Base-by-base conservation (phyloP, 257 asterid genomes). In the Handroanthus guayacan region DNA sequence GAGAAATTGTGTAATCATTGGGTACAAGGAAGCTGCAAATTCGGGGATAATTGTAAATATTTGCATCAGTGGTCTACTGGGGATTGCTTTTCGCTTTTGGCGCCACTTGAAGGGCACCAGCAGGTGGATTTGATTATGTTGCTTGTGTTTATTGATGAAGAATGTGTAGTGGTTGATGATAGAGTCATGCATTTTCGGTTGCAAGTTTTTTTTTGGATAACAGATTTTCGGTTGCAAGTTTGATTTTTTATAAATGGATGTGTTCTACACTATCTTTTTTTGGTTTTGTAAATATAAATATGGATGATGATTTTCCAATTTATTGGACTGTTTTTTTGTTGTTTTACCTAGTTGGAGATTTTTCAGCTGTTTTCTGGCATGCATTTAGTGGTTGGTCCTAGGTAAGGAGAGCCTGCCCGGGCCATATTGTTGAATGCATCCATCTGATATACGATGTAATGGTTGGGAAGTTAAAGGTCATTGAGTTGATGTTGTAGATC, bases 51-150 rank as follows among this genome's bases (percentile, higher is more conserved):
- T 10, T 89, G 95, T 82, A 72, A 84, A 74, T 87, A 10, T 65
- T 81, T 87, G 86, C 95, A 89, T 84, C 82, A 86, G 25, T 89
- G 95, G 95, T 82, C 80, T 16, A 69, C 87, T 0, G 90, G 89
- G 5, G 86, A 86, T 68, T 81, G 89, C 76, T 87, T 86, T 62
- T 48, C 85, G 39, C 82, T 85, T 73, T 82, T 89, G 77, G 79
- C 89, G 3, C 83, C 76, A 69, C 95, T 89, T n/a, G 89, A 89
- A 64, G 92, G 95, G 38, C 95, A 89, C 72, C 85, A 87, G 62
- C 83, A 84, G 92, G 95, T 88, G 50, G 3, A 34, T 14, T 73
- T 82, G 6, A 1, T 16, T 12, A 51, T 10, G 18, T 47, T 65
- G 43, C 50, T 17, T n/a, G 31, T 25, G 17, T 48, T 9, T 55